phyloP scores from a whole-genome alignment of 75 land plant species.

The Azolla pinnata region DNA sequence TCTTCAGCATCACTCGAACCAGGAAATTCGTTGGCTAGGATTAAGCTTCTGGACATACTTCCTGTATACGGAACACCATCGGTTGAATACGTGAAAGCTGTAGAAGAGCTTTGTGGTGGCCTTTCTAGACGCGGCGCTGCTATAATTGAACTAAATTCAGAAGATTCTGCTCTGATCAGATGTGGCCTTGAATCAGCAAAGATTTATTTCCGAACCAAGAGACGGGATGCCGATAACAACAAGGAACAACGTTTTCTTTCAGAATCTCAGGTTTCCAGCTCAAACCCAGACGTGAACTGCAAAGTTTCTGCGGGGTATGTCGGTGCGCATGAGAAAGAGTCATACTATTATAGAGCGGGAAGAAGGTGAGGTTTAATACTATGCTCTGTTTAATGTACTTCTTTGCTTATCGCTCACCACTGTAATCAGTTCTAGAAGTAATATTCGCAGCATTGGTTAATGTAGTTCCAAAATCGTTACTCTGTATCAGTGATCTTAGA shows the following conservation, averaged over 20 bases:
- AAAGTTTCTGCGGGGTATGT: conserved; percentile 26
- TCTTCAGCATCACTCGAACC: not conserved
- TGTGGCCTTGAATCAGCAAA: conserved; percentile 70
- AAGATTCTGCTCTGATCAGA: conserved; percentile 50
- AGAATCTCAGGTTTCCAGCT: no score
- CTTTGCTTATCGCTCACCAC: no score
- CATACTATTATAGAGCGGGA: conserved; percentile 73
- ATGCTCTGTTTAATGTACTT: no score
- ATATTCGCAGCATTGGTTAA: no score
- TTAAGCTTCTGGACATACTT: conserved; percentile 55
- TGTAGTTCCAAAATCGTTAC: no score
- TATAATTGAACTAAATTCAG: conserved; percentile 54
- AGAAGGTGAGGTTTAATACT: no score
- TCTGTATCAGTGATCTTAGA: no score
- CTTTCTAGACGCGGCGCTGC: conserved; percentile 65
- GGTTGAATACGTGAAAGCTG: conserved; percentile 43
- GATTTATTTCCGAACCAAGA: conserved; percentile 50
- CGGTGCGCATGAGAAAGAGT: conserved; percentile 23
- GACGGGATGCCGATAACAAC: conserved; percentile 10
- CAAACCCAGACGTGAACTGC: no score
- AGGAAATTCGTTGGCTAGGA: conserved; percentile 18
- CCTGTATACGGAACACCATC: conserved; percentile 77
- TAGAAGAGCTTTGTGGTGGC: conserved; percentile 58
- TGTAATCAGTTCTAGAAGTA: no score
- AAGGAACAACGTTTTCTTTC: no score